These are phyloP conservation scores for Papiliotrema nemorosa DNA, from an alignment of 1,284 basidiomycete genomes.

Conservation along the genomic window DNA sequence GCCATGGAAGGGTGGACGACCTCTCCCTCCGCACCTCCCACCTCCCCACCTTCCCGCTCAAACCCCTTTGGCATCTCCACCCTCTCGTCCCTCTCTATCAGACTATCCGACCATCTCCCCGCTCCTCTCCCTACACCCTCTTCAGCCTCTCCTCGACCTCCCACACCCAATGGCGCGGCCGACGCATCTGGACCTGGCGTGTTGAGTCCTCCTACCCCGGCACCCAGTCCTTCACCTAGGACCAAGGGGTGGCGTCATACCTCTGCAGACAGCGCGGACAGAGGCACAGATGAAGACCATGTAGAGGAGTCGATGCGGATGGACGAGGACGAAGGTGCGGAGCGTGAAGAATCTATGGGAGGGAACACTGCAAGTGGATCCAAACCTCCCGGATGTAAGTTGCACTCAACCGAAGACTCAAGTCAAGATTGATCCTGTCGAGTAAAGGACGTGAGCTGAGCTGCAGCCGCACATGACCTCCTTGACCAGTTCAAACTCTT, in stretches of 20 bases:
- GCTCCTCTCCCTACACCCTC: background rate
- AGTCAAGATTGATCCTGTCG: background rate
- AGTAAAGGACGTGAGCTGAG: too few species aligned
- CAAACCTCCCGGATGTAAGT: too few species aligned
- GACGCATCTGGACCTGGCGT: background rate
- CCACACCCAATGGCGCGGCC: background rate
- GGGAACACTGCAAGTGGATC: background rate
- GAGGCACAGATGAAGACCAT: background rate
- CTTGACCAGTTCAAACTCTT: conserved; percentile 25
- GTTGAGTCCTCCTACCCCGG: conserved; percentile 27
- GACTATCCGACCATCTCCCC: background rate
- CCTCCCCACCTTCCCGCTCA: background rate
- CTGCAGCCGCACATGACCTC: conserved; percentile 16
- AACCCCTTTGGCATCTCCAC: background rate
- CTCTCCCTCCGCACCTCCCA: background rate
- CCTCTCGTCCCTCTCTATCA: background rate
- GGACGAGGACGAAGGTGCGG: background rate
- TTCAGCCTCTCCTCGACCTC: background rate
- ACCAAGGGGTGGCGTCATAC: conserved; percentile 11
- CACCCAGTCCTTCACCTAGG: conserved; percentile 30
- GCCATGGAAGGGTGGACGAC: background rate
- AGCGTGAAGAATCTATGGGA: background rate
- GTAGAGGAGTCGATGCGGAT: background rate
- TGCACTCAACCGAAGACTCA: too few species aligned
- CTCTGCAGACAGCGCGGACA: conserved; percentile 3